Evolutionary conservation across 306 rosid genomes (phyloP).

Genomic region (Betula pendula): DNA sequence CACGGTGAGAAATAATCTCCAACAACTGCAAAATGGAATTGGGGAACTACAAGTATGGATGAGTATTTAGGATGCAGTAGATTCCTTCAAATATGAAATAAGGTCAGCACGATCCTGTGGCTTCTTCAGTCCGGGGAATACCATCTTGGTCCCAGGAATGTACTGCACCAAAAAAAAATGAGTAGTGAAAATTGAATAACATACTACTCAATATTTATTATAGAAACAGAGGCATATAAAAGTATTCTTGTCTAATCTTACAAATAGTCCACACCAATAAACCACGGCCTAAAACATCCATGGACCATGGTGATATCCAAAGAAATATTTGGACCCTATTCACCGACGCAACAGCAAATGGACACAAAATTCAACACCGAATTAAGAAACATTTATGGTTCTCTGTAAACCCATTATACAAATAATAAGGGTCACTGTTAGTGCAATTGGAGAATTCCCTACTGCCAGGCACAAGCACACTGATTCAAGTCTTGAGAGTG

Average conservation of each 20-base stretch:
- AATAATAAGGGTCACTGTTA: neutral
- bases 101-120: slow-evolving; percentile 96
- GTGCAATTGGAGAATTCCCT: neutral
- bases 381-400: too few species aligned
- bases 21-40: slow-evolving; percentile 43
- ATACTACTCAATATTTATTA: neutral
- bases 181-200: neutral
- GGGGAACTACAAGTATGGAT: slow-evolving; percentile 20
- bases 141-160: slow-evolving; percentile 99
- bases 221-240: neutral
- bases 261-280: neutral
- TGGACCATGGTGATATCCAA: too few species aligned
- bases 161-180: slow-evolving; percentile 48
- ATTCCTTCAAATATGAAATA: slow-evolving; percentile 79
- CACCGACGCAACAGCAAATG: neutral
- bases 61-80: slow-evolving; percentile 54
- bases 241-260: neutral
- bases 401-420: neutral
- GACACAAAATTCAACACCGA: neutral
- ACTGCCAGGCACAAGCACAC: neutral
- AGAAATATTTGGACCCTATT: neutral
- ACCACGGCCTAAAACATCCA: neutral
- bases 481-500: too few species aligned
- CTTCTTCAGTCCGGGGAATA: slow-evolving; percentile 92
- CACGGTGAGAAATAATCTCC: slow-evolving; percentile 33